These are phyloP conservation scores for Penicillium paxilli DNA, from an alignment of 495 filamentous ascomycete species.

Conservation along the genomic window DNA sequence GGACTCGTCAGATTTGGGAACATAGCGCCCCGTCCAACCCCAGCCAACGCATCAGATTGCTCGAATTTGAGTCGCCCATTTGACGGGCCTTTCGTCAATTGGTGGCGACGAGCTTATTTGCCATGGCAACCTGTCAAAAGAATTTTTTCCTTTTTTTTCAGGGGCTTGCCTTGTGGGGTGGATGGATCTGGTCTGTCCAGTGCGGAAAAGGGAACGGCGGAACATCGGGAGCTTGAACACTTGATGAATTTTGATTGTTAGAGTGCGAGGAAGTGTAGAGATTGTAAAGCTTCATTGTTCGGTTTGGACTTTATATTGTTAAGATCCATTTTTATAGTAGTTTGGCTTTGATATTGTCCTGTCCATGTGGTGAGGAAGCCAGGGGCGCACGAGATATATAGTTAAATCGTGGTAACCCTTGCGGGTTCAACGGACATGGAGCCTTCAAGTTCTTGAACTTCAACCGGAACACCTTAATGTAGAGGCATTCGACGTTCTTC, in stretches of 20 bases:
- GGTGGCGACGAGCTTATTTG: background rate
- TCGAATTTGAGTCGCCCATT: background rate
- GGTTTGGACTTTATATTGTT: background rate
- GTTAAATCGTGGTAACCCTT: background rate
- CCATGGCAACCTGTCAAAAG: constrained; percentile 3
- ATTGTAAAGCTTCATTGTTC: background rate
- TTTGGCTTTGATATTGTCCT: background rate
- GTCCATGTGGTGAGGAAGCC: background rate
- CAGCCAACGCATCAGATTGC: background rate
- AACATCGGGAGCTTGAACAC: background rate
- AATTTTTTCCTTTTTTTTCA: background rate
- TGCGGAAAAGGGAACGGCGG: background rate
- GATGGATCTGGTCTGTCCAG: background rate
- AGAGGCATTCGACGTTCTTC: no score
- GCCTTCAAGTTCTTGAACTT: no score
- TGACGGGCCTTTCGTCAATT: background rate
- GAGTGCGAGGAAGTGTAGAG: background rate
- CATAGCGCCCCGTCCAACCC: background rate
- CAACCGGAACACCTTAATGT: no score
- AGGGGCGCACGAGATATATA: constrained; percentile 2
- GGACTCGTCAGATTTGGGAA: constrained; percentile 1
- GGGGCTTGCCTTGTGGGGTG: background rate
- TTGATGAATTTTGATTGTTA: background rate
- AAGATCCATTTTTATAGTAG: background rate
- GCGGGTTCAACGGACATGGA: constrained; percentile 1